These are phyloP conservation scores for Kwoniella pini DNA, from an alignment of 768 basidiomycete species.

Conservation along the genomic window DNA sequence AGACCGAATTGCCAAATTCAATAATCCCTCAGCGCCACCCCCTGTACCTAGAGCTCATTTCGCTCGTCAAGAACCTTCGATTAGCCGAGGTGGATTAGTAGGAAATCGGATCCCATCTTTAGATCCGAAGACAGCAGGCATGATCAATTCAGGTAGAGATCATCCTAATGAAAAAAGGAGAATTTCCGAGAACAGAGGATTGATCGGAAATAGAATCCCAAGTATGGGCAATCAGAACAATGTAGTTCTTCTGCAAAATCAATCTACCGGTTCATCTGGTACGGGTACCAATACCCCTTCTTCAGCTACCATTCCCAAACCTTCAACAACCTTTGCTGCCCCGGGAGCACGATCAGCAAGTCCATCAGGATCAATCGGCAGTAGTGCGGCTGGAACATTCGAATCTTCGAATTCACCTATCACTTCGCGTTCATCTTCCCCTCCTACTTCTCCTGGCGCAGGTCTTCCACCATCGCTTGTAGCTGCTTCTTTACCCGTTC, in stretches of 20 bases:
- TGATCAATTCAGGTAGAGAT: conserved; percentile 5
- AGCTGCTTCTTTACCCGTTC: conserved; percentile 34
- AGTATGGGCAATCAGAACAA: conserved; percentile 14
- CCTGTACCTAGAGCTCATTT: conserved; percentile 43
- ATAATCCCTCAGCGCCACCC: conserved; percentile 45
- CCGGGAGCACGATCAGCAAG: conserved; percentile 28
- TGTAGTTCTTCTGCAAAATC: neutral
- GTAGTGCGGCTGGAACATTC: conserved; percentile 18
- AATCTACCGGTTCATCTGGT: conserved; percentile 14
- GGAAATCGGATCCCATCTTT: conserved; percentile 45
- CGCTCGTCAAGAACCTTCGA: conserved; percentile 22
- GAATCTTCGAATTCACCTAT: conserved; percentile 25
- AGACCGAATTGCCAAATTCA: conserved; percentile 50
- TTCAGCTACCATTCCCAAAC: conserved; percentile 4
- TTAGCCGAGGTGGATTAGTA: conserved; percentile 30
- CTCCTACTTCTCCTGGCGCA: conserved; percentile 33
- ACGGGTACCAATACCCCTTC: conserved; percentile 4
- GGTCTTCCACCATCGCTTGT: conserved; percentile 25
- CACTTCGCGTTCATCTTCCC: conserved; percentile 40
- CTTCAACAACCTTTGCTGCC: neutral
- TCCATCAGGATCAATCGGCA: conserved; percentile 40
- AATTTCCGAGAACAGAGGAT: conserved; percentile 33
- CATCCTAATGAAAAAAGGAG: conserved; percentile 17
- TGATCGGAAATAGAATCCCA: conserved; percentile 45
- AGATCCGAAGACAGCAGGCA: conserved; percentile 44